Evolutionary conservation across 1,284 basidiomycete species (phyloP).

Genomic region (Somion occarium): DNA sequence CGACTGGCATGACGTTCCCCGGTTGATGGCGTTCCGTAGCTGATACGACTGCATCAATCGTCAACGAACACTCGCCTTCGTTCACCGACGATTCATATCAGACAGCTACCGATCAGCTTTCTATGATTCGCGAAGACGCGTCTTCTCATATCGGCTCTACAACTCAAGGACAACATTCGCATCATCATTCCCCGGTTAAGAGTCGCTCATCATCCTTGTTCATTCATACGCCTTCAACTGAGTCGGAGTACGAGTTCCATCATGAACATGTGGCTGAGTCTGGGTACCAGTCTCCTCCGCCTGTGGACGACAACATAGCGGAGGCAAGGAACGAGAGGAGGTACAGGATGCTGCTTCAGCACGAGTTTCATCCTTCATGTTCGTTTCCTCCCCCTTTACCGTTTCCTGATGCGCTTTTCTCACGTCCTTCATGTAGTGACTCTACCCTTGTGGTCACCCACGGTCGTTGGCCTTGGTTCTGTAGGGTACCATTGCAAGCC

Average conservation of each 20-base stretch:
- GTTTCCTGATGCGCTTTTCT: constrained; percentile 2
- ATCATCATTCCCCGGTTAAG: neutral
- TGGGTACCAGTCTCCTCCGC: constrained; percentile 42
- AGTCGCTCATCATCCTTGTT: constrained; percentile 9
- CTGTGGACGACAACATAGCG: constrained; percentile 38
- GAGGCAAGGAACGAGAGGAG: constrained; percentile 53
- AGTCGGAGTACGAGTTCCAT: constrained; percentile 1
- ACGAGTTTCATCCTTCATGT: constrained; percentile 68
- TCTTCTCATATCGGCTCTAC: no score
- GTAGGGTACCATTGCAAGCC: constrained; percentile 69
- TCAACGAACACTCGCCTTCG: neutral
- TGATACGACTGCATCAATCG: constrained; percentile 5
- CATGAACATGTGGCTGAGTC: constrained; percentile 8
- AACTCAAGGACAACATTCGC: neutral
- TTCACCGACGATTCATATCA: neutral
- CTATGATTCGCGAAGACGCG: neutral
- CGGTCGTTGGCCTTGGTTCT: constrained; percentile 54
- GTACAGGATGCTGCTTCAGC: constrained; percentile 55
- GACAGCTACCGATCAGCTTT: neutral
- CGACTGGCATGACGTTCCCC: no score
- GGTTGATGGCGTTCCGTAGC: no score
- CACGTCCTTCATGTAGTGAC: constrained; percentile 40
- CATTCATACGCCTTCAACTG: constrained; percentile 1
- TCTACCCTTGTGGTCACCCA: constrained; percentile 68
- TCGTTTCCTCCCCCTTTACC: no score